Percentiles rank a stretch among this genome's conserved stretches.
phyloP scores from a whole-genome alignment of 1,284 basidiomycete genomes.

The Tilletia setariae region DNA sequence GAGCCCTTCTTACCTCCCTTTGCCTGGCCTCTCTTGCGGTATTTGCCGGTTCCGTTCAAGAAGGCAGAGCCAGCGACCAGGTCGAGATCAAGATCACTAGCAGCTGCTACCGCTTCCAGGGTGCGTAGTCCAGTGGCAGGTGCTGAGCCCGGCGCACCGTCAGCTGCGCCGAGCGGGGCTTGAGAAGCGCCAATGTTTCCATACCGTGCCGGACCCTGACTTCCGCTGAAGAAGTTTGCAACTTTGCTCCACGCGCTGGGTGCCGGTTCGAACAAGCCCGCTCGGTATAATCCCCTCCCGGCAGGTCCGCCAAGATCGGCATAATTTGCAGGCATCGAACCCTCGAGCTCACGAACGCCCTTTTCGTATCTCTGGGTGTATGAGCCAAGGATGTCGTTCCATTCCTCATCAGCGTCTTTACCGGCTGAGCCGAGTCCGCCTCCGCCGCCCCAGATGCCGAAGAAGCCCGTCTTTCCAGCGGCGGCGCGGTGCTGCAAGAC shows the following conservation, averaged over 20 bases:
- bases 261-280: conserved; percentile 41
- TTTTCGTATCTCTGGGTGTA: conserved; percentile 35
- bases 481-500: conserved; percentile 37
- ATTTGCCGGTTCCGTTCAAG: conserved; percentile 13
- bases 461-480: conserved; percentile 3
- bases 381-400: conserved; percentile 45
- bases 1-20: conserved; percentile 20
- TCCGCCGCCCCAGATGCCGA: conserved; percentile 11
- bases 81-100: conserved; percentile 19
- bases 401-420: conserved; percentile 38
- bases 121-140: not conserved
- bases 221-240: conserved; percentile 23
- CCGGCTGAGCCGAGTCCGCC: not conserved
- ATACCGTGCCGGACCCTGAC: conserved; percentile 29
- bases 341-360: conserved; percentile 8
- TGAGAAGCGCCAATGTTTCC: conserved; percentile 21
- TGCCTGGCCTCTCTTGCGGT: conserved; percentile 18
- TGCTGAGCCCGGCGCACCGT: not conserved
- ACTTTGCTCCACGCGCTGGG: conserved; percentile 32
- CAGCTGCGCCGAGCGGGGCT: not conserved
- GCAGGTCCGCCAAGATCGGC: not conserved
- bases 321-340: not conserved
- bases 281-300: conserved; percentile 19
- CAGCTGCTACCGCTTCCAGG: conserved; percentile 16
- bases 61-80: conserved; percentile 28